Conservation (phyloP, 1,284 basidiomycete genomes). For the Prillingera fragicola region DNA sequence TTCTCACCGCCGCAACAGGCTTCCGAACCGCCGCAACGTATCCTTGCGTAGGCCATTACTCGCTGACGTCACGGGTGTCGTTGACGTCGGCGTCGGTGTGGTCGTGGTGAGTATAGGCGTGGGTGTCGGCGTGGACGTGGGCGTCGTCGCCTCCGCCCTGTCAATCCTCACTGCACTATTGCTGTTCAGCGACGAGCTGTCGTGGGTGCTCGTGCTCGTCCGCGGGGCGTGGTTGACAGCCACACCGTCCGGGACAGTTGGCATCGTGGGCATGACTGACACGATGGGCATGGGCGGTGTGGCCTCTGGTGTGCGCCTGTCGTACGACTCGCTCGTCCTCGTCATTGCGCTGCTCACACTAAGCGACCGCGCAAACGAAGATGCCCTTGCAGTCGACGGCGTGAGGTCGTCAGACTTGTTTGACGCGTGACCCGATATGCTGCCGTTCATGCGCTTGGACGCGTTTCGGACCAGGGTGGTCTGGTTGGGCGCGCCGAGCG, state of each 20-base stretch:
- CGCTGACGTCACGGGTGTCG: too few relatives aligned
- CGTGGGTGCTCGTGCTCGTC: neutral
- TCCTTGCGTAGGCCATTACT: slow-evolving; percentile 2
- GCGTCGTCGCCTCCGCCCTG: too few relatives aligned
- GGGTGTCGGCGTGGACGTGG: too few relatives aligned
- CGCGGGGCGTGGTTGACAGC: neutral
- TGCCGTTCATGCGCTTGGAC: slow-evolving; percentile 10
- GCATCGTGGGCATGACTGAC: neutral
- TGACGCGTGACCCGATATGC: slow-evolving; percentile 1
- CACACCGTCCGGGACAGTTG: neutral
- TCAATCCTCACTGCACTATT: neutral
- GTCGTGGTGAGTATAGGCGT: too few relatives aligned
- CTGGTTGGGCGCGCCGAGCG: neutral
- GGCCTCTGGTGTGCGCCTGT: too few relatives aligned
- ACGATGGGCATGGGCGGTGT: too few relatives aligned
- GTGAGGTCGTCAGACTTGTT: slow-evolving; percentile 1
- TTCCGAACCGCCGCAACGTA: slow-evolving; percentile 31
- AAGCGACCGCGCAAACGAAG: too few relatives aligned
- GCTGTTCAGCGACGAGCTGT: neutral
- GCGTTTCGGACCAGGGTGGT: neutral
- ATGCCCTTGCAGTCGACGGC: too few relatives aligned
- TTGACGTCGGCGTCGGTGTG: too few relatives aligned
- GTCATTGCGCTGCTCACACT: too few relatives aligned
- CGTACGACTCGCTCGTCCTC: too few relatives aligned
- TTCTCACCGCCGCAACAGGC: slow-evolving; percentile 24